Evolutionary conservation across 306 rosid genomes (phyloP).

Genomic region (Sindora glabra): DNA sequence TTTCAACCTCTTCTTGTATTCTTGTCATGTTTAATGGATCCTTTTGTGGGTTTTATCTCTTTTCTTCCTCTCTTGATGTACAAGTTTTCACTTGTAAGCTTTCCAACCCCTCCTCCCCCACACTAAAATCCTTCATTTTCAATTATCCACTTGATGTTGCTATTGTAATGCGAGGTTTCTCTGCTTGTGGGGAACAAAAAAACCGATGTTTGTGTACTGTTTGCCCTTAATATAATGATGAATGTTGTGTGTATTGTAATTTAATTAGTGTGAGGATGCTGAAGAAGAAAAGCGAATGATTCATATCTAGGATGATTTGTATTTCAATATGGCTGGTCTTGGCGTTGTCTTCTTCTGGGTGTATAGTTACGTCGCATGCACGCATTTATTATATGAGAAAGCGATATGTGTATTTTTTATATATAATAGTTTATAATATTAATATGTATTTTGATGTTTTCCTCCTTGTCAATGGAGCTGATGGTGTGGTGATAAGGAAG

Average conservation of each 20-base stretch:
- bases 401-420: constrained; percentile 15
- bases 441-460: too few species aligned
- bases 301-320: constrained; percentile 42
- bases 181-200: too few species aligned
- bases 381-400: constrained; percentile 58
- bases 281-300: too few species aligned
- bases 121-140: too few species aligned
- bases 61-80: too few species aligned
- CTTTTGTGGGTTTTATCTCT: constrained; percentile 34
- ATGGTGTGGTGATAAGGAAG: constrained; percentile 4
- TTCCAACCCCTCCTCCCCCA: too few species aligned
- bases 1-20: constrained; percentile 38
- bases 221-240: too few species aligned
- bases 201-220: too few species aligned
- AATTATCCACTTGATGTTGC: constrained; percentile 9
- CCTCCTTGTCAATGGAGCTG: not conserved
- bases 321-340: constrained; percentile 38
- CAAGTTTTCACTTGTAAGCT: too few species aligned
- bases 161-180: constrained; percentile 1
- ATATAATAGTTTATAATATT: not conserved
- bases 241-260: too few species aligned
- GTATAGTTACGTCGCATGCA: constrained; percentile 68
- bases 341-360: constrained; percentile 37
- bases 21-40: constrained; percentile 43
- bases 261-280: too few species aligned